Evolutionary conservation across 1,284 basidiomycete genomes (phyloP).

Genomic region (Fomitopsis betulina): DNA sequence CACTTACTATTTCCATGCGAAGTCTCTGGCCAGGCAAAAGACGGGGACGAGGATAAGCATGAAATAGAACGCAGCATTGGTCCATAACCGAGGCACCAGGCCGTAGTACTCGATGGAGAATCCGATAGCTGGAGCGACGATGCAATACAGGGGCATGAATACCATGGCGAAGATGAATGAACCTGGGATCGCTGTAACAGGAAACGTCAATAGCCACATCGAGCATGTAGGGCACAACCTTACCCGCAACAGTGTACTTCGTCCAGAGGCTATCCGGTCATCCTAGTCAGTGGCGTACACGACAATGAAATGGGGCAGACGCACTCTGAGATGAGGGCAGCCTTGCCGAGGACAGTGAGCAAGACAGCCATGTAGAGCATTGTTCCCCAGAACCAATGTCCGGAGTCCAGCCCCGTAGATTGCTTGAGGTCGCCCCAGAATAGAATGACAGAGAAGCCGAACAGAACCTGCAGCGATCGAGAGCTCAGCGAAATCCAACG

Average conservation of each 20-base stretch:
- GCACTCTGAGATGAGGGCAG: constrained; percentile 95
- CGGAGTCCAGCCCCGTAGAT: constrained; percentile 75
- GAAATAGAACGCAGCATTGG: constrained; percentile 86
- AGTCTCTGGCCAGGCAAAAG: constrained; percentile 87
- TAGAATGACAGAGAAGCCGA: constrained; percentile 83
- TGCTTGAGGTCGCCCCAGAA: constrained; percentile 92
- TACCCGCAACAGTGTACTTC: constrained; percentile 92
- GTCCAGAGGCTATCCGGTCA: constrained; percentile 81
- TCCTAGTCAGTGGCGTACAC: constrained; percentile 10
- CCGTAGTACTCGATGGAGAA: constrained; percentile 90
- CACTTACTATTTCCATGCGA: constrained; percentile 91
- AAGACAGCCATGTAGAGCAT: constrained; percentile 91
- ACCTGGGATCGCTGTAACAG: constrained; percentile 79
- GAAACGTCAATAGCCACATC: constrained; percentile 9
- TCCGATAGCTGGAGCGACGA: constrained; percentile 81
- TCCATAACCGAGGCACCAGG: constrained; percentile 88
- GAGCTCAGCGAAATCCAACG: background rate
- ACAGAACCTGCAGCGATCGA: constrained; percentile 58
- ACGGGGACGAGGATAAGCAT: constrained; percentile 85
- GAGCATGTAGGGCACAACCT: background rate
- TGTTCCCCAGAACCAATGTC: constrained; percentile 99
- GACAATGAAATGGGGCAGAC: constrained; percentile 27
- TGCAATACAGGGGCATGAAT: constrained; percentile 88
- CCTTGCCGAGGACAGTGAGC: constrained; percentile 95
- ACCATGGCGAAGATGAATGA: constrained; percentile 95